A percentile compares a stretch with the other conserved stretches of the same genome.
Evolutionary conservation across 1,284 basidiomycete genomes (phyloP).

Genomic region (Exobasidium cylindrosporum): DNA sequence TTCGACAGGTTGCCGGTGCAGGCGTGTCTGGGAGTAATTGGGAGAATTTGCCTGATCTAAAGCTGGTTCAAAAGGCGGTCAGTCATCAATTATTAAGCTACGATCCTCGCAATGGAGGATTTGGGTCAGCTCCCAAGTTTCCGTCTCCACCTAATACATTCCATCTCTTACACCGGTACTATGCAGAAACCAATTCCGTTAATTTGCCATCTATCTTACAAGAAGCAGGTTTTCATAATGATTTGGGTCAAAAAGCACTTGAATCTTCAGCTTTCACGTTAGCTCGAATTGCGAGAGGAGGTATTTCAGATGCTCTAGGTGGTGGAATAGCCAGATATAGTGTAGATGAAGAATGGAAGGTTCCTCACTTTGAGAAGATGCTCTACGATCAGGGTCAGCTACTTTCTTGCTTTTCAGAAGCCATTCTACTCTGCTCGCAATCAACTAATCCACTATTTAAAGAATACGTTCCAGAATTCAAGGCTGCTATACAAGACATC

Average conservation of each 20-base stretch:
- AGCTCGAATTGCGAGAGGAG: conserved; percentile 57
- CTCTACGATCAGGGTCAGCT: conserved; percentile 60
- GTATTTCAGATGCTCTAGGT: conserved; percentile 60
- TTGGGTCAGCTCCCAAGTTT: conserved; percentile 58
- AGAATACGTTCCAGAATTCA: conserved; percentile 13
- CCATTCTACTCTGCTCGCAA: conserved; percentile 26
- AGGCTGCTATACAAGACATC: conserved; percentile 43
- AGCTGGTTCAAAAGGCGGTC: conserved; percentile 24
- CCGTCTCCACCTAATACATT: conserved; percentile 47
- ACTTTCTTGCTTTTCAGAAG: conserved; percentile 45
- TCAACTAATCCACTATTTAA: not conserved
- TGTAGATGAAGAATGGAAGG: conserved; percentile 59
- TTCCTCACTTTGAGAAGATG: conserved; percentile 62
- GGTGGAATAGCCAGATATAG: conserved; percentile 59
- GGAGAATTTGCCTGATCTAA: conserved; percentile 34
- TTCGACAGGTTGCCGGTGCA: conserved; percentile 13
- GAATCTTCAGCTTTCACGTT: conserved; percentile 44
- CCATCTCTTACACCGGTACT: conserved; percentile 42
- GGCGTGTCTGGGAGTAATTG: conserved; percentile 20
- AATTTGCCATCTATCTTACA: conserved; percentile 13
- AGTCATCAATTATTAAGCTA: conserved; percentile 30
- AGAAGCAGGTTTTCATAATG: conserved; percentile 23
- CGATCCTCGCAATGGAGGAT: conserved; percentile 21
- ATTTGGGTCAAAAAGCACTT: conserved; percentile 7
- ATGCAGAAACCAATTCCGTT: not conserved